phyloP scores from a whole-genome alignment of 176 grass and related monocot species.

The Triticum turgidum region DNA sequence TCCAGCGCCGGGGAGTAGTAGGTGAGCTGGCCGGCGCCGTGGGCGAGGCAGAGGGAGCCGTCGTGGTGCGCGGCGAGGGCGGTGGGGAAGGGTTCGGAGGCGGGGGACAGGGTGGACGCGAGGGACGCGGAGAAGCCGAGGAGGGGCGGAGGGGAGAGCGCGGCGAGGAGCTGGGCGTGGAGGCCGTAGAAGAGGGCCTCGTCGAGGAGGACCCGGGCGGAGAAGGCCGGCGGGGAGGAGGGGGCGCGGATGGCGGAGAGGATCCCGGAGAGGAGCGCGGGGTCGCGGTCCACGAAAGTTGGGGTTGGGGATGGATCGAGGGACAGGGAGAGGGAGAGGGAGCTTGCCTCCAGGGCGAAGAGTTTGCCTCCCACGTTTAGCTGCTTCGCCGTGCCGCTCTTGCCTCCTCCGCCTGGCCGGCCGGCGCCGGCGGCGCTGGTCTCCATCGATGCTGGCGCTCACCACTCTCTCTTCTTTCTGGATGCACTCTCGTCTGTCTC shows the following conservation, averaged over 20 bases:
- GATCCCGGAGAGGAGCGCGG: slow-evolving; percentile 56
- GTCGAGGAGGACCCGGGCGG: slow-evolving; percentile 44
- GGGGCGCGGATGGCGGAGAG: slow-evolving; percentile 62
- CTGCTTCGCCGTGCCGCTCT: slow-evolving; percentile 30
- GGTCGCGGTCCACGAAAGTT: slow-evolving; percentile 71
- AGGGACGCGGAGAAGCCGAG: slow-evolving; percentile 68
- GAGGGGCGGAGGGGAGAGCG: slow-evolving; percentile 70
- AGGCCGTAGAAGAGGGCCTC: slow-evolving; percentile 71
- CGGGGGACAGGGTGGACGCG: slow-evolving; percentile 47
- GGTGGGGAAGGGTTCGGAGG: slow-evolving; percentile 68
- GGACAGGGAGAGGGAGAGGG: slow-evolving; percentile 36
- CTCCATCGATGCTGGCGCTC: slow-evolving; percentile 29
- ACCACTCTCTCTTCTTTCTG: background rate
- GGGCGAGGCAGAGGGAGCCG: slow-evolving; percentile 76
- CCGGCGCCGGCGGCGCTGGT: slow-evolving; percentile 1
- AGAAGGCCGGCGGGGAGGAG: slow-evolving; percentile 39
- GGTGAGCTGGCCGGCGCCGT: slow-evolving; percentile 60
- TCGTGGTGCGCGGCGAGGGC: slow-evolving; percentile 58
- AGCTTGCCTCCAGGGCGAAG: slow-evolving; percentile 54
- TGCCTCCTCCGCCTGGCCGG: background rate
- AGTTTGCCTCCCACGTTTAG: slow-evolving; percentile 81
- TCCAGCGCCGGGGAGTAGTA: slow-evolving; percentile 58
- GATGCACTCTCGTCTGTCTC: background rate
- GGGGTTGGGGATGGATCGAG: slow-evolving; percentile 30
- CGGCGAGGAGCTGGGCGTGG: slow-evolving; percentile 47